A percentile compares a stretch with the other conserved stretches of the same genome.
Evolutionary conservation across 2,329 filamentous ascomycete genomes (phyloP).

Genomic region (Xylariaceae sp.): DNA sequence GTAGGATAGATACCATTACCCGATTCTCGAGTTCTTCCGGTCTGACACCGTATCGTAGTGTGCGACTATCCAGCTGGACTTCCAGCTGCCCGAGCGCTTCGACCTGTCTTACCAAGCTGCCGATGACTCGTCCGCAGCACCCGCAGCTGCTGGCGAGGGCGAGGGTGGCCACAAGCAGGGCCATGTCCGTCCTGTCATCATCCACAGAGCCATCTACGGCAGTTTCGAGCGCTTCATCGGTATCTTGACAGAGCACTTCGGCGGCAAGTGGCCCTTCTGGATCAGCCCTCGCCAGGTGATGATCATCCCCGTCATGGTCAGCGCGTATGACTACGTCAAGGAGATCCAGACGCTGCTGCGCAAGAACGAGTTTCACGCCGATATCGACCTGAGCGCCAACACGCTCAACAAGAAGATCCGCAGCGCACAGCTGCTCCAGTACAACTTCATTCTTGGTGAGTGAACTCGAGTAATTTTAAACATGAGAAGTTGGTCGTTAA

Average conservation of each 20-base stretch:
- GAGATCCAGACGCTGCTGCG: constrained; percentile 67
- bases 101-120: constrained; percentile 14
- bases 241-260: constrained; percentile 79
- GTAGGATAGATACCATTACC: too few relatives aligned
- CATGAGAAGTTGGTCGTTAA: too few relatives aligned
- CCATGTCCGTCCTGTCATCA: constrained; percentile 77
- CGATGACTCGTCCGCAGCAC: constrained; percentile 27
- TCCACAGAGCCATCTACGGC: constrained; percentile 77
- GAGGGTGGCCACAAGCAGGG: constrained; percentile 55
- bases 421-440: constrained; percentile 72
- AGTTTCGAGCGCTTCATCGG: constrained; percentile 60
- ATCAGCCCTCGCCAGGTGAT: constrained; percentile 76
- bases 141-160: constrained; percentile 28
- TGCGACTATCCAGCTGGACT: constrained; percentile 91
- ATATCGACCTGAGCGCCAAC: constrained; percentile 67
- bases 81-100: constrained; percentile 65
- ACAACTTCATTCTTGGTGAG: constrained; percentile 76
- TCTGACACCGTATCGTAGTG: constrained; percentile 79
- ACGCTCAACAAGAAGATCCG: constrained; percentile 88
- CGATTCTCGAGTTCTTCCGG: too few relatives aligned
- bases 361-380: constrained; percentile 62
- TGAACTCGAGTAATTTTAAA: too few relatives aligned
- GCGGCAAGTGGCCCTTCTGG: constrained; percentile 87
- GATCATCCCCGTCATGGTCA: constrained; percentile 71
- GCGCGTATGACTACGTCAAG: constrained; percentile 66